phyloP scores from a whole-genome alignment of 1,139 yeast species.

The Kodamaea ohmeri region DNA sequence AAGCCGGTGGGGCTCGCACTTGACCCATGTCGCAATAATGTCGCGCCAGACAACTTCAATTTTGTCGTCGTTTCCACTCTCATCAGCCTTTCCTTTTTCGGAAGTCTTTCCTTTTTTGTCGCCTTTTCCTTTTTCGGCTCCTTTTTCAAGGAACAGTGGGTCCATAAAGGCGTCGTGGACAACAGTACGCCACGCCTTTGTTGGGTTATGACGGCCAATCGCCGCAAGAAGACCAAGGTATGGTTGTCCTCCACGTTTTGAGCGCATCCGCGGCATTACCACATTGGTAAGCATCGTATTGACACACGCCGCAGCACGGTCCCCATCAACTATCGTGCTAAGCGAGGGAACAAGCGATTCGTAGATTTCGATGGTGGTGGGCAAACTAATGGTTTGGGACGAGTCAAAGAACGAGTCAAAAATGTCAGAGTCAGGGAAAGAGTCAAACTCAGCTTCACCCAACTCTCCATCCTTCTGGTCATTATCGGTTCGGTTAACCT shows the following conservation, averaged over 20 bases:
- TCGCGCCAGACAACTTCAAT: constrained; percentile 58
- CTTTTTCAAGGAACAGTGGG: constrained; percentile 39
- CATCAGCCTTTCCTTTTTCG: no score
- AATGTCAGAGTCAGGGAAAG: no score
- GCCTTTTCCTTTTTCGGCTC: no score
- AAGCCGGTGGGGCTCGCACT: constrained; percentile 56
- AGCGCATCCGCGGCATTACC: constrained; percentile 45
- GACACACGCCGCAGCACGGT: constrained; percentile 43
- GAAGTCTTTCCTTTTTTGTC: no score
- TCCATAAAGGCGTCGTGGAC: constrained; percentile 55
- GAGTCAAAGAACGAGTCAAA: no score
- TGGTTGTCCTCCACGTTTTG: constrained; percentile 22
- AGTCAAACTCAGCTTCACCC: no score
- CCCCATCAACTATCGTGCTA: constrained; percentile 50
- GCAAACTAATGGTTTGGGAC: no score
- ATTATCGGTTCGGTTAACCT: not conserved
- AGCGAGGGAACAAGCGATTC: not conserved
- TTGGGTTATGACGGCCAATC: constrained; percentile 35
- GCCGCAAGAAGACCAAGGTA: constrained; percentile 34
- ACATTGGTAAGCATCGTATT: constrained; percentile 46
- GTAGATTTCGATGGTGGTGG: not conserved
- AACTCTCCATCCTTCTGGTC: not conserved
- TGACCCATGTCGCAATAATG: constrained; percentile 55
- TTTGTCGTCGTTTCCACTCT: no score
- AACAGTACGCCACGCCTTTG: constrained; percentile 51